Conservation (phyloP, 495 filamentous ascomycete genomes). For the Letharia columbiana region DNA sequence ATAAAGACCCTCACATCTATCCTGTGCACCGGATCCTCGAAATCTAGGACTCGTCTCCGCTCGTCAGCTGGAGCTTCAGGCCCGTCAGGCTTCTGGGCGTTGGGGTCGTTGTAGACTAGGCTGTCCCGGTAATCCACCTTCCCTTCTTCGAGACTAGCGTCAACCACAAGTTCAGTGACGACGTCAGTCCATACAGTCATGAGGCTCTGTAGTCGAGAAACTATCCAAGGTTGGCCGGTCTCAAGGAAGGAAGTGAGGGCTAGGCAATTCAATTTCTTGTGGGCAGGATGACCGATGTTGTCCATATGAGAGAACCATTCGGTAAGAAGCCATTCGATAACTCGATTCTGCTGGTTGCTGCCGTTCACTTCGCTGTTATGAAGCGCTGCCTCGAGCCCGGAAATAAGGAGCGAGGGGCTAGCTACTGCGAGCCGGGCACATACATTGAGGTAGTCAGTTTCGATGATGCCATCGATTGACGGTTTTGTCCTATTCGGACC, state of each 20-base stretch:
- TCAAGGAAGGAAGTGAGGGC: conserved; percentile 65
- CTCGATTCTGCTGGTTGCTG: conserved; percentile 36
- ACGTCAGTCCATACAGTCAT: conserved; percentile 64
- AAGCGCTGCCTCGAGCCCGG: conserved; percentile 39
- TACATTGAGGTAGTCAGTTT: conserved; percentile 78
- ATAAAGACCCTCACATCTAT: conserved; percentile 65
- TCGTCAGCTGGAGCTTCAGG: conserved; percentile 58
- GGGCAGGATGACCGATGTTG: conserved; percentile 61
- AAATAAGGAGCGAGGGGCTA: conserved; percentile 56
- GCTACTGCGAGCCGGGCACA: conserved; percentile 69
- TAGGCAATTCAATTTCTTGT: conserved; percentile 74
- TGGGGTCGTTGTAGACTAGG: conserved; percentile 45
- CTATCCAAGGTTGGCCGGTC: conserved; percentile 47
- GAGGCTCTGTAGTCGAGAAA: conserved; percentile 53
- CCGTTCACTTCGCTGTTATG: conserved; percentile 23
- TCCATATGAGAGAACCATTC: conserved; percentile 90
- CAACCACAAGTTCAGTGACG: conserved; percentile 54
- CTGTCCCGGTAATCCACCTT: conserved; percentile 37
- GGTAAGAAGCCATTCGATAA: conserved; percentile 60
- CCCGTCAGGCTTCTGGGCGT: conserved; percentile 27
- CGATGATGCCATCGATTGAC: conserved; percentile 55
- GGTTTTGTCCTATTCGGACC: conserved; percentile 61
- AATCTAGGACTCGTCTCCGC: conserved; percentile 45
- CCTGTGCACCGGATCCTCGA: conserved; percentile 60
- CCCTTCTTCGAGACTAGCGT: conserved; percentile 39